A percentile compares a stretch with the other conserved stretches of the same genome.
Conservation (phyloP, 305 asterid genomes). For the Fraxinus platypoda region DNA sequence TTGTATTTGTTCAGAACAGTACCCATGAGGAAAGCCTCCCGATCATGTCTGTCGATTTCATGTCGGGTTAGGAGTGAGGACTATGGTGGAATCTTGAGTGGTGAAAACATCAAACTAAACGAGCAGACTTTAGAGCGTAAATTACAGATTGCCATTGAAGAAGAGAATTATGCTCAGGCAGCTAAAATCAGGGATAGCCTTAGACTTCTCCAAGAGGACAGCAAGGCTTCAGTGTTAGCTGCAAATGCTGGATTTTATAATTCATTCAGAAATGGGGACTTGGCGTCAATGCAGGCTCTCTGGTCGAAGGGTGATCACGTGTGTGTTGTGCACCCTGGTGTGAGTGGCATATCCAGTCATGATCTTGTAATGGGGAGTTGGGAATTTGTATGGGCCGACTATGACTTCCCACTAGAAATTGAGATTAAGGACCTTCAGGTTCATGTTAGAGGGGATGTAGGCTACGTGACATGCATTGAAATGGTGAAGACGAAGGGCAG, state of each 20-base stretch:
- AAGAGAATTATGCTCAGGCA: conserved; percentile 80
- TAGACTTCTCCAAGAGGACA: conserved; percentile 77
- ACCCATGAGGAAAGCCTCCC: conserved; percentile 44
- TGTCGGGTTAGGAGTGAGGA: conserved; percentile 75
- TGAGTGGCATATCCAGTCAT: conserved; percentile 86
- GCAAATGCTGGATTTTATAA: conserved; percentile 80
- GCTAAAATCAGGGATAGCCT: conserved; percentile 92
- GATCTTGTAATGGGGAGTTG: conserved; percentile 98
- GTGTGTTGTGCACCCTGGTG: conserved; percentile 95
- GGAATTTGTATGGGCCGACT: conserved; percentile 98
- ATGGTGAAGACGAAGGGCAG: conserved; percentile 87
- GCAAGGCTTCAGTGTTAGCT: conserved; percentile 77
- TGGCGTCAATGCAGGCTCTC: conserved; percentile 81
- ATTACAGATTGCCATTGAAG: conserved; percentile 64
- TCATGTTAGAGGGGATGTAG: conserved; percentile 70
- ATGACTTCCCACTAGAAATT: conserved; percentile 79
- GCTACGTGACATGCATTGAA: conserved; percentile 79
- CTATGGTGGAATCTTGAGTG: conserved; percentile 67
- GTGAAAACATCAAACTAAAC: conserved; percentile 71
- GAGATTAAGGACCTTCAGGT: conserved; percentile 81
- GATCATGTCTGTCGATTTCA: conserved; percentile 29
- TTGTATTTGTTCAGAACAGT: conserved; percentile 54
- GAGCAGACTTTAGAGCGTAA: conserved; percentile 71
- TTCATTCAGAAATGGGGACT: conserved; percentile 74
- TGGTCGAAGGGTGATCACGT: conserved; percentile 82